Conservation (phyloP, 768 basidiomycete genomes). For the Leccinum subgranulosum region DNA sequence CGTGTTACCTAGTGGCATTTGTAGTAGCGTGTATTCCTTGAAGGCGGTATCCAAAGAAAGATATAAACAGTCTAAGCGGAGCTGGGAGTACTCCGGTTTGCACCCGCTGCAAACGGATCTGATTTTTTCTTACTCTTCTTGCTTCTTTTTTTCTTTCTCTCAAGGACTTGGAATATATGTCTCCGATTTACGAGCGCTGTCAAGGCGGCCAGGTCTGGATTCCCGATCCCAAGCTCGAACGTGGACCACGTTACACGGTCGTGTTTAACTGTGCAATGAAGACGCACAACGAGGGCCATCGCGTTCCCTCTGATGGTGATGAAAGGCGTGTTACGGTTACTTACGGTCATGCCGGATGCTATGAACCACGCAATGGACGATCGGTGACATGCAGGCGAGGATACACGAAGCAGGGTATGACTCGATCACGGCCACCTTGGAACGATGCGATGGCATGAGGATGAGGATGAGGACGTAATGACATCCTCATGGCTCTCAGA, state of each 20-base stretch:
- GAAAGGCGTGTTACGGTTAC: neutral
- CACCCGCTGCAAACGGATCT: neutral
- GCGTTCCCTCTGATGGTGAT: neutral
- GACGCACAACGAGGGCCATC: neutral
- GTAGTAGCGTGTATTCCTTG: neutral
- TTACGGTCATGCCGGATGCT: neutral
- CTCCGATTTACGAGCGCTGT: neutral
- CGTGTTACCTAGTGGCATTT: neutral
- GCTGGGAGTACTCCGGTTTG: neutral
- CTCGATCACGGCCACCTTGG: neutral
- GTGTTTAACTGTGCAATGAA: neutral
- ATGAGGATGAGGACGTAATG: neutral
- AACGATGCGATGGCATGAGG: neutral
- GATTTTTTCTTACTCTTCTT: neutral
- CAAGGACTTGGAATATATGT: neutral
- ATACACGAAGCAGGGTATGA: neutral
- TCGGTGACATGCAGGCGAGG: neutral
- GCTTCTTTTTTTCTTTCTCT: neutral
- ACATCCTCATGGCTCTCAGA: neutral
- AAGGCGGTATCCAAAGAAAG: neutral
- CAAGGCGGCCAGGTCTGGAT: neutral
- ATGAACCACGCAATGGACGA: neutral
- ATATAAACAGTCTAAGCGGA: neutral
- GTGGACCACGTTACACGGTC: neutral
- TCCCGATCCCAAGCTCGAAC: neutral